Percentiles rank a stretch among this genome's conserved stretches.
phyloP scores from a whole-genome alignment of 768 basidiomycete species.

The Clitopilus passeckerianus region DNA sequence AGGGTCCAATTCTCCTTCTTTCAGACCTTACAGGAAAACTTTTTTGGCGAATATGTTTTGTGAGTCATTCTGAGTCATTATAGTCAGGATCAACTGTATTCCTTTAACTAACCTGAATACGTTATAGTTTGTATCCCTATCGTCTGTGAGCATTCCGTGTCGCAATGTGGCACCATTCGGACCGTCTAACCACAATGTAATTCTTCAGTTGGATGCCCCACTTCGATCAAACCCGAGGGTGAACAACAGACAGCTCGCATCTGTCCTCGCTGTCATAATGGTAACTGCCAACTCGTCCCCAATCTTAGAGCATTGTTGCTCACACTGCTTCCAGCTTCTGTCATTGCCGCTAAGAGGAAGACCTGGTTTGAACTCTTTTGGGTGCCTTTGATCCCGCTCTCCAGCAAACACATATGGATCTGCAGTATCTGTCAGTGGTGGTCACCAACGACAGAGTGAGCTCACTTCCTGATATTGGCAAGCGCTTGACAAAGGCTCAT shows the following conservation, averaged over 20 bases:
- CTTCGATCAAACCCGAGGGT: conserved; percentile 51
- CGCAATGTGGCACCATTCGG: neutral
- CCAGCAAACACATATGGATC: conserved; percentile 58
- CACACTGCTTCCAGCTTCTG: conserved; percentile 37
- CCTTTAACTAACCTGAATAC: neutral
- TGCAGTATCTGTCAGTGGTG: conserved; percentile 71
- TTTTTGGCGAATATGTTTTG: conserved; percentile 17
- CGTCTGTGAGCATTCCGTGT: conserved; percentile 29
- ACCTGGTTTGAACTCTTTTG: conserved; percentile 77
- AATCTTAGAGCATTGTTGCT: neutral
- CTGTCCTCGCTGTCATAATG: conserved; percentile 72
- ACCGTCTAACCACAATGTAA: conserved; percentile 8
- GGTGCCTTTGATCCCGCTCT: conserved; percentile 65
- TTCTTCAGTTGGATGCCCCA: conserved; percentile 60
- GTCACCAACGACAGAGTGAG: conserved; percentile 47
- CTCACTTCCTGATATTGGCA: neutral
- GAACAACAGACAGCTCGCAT: conserved; percentile 41
- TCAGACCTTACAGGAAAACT: neutral
- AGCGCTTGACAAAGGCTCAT: neutral
- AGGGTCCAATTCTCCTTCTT: neutral
- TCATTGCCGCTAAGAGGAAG: conserved; percentile 57
- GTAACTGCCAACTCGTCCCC: conserved; percentile 28
- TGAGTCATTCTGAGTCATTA: conserved; percentile 8
- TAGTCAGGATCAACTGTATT: neutral
- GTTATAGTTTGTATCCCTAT: conserved; percentile 48